These are phyloP conservation scores for Trichoderma asperellum DNA, from an alignment of 2,329 filamentous ascomycete genomes.

Conservation along the genomic window DNA sequence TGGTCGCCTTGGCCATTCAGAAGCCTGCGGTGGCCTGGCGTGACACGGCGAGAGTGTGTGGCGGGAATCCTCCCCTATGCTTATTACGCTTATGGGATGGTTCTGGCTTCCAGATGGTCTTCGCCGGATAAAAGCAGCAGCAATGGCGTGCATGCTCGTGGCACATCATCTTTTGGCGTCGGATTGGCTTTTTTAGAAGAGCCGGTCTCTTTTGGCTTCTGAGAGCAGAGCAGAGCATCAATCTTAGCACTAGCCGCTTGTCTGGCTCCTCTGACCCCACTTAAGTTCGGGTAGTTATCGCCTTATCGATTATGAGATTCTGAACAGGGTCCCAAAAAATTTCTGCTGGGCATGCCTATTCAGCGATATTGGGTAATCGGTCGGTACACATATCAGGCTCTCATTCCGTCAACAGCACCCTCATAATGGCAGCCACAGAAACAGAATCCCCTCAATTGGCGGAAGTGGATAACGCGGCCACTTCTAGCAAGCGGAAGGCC, in stretches of 20 bases:
- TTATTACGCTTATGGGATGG: background rate
- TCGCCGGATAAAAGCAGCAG: background rate
- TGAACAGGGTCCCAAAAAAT: constrained; percentile 18
- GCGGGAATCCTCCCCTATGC: background rate
- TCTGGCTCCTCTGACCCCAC: constrained; percentile 1
- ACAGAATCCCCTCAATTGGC: constrained; percentile 19
- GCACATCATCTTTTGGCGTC: background rate
- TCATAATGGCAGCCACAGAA: constrained; percentile 30
- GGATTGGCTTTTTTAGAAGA: background rate
- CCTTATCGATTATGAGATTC: constrained; percentile 24
- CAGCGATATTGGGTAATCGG: background rate
- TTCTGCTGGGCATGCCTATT: constrained; percentile 15
- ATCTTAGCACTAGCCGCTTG: background rate
- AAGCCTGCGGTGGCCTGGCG: background rate
- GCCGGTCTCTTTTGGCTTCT: background rate
- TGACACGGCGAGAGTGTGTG: constrained; percentile 10
- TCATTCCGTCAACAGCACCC: background rate
- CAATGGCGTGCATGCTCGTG: constrained; percentile 8
- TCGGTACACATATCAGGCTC: background rate
- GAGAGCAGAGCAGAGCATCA: background rate
- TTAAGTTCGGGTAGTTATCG: constrained; percentile 27
- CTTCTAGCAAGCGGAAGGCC: constrained; percentile 68
- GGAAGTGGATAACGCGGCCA: constrained; percentile 29
- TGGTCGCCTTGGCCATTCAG: constrained; percentile 19
- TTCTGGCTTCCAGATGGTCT: constrained; percentile 4